Percentiles rank a stretch among this genome's conserved stretches.
Conservation (phyloP, 306 rosid genomes). For the Geum urbanum region DNA sequence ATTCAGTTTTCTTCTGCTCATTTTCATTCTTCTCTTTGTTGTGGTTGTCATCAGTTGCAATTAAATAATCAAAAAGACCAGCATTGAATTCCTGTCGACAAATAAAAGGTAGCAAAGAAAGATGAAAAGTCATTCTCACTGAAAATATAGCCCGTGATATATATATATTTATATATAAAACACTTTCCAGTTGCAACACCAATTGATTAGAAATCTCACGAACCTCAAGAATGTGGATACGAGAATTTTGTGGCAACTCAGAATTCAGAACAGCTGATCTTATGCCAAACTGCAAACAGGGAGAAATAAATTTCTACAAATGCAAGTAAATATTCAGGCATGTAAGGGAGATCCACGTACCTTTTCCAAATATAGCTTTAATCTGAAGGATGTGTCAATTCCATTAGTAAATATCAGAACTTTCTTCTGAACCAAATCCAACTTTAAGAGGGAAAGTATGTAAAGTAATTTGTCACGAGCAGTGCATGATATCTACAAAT, state of each 20-base stretch:
- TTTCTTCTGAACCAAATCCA: conserved; percentile 87
- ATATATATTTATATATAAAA: too few species aligned
- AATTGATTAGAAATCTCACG: conserved; percentile 17
- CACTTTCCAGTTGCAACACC: neutral
- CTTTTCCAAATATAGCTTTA: conserved; percentile 85
- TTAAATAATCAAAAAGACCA: conserved; percentile 90
- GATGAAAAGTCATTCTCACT: conserved; percentile 14
- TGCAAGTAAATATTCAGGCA: neutral
- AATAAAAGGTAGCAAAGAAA: conserved; percentile 18
- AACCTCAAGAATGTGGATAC: conserved; percentile 97
- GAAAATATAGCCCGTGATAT: conserved; percentile 3
- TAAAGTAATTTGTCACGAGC: conserved; percentile 69
- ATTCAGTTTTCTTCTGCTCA: conserved; percentile 39
- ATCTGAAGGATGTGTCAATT: conserved; percentile 79
- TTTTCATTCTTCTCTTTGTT: conserved; percentile 62
- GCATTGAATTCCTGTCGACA: conserved; percentile 91
- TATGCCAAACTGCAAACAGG: conserved; percentile 64
- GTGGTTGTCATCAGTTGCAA: conserved; percentile 81
- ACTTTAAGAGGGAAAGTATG: conserved; percentile 75
- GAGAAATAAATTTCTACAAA: neutral
- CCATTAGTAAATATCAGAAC: conserved; percentile 78
- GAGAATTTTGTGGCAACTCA: conserved; percentile 96
- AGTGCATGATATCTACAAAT: conserved; percentile 65
- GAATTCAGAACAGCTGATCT: conserved; percentile 93
- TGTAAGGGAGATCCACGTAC: conserved; percentile 34